These are phyloP conservation scores for Anethum foeniculum DNA, from an alignment of 140 eudicot genomes.

Conservation along the genomic window DNA sequence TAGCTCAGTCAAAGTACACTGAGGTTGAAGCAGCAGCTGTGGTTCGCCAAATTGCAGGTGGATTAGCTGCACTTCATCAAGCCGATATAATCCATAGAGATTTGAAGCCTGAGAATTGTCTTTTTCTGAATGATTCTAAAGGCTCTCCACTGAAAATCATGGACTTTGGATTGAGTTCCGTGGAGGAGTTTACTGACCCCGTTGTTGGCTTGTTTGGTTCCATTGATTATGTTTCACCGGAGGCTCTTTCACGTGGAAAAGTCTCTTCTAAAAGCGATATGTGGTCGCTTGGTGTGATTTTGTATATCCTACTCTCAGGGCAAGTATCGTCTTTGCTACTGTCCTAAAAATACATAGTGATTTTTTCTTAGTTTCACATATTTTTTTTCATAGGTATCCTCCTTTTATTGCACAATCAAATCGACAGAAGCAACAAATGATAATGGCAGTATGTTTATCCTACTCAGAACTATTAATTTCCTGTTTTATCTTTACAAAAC, in stretches of 20 bases:
- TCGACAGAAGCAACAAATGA: slow-evolving; percentile 83
- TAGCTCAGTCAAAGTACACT: slow-evolving; percentile 52
- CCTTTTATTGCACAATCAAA: slow-evolving; percentile 75
- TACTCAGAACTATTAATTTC: background rate
- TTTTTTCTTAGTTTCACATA: background rate
- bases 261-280: slow-evolving; percentile 63
- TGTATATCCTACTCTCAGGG: slow-evolving; percentile 85
- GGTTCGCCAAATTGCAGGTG: slow-evolving; percentile 58
- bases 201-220: slow-evolving; percentile 81
- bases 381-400: slow-evolving; percentile 46
- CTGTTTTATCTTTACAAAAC: background rate
- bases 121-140: slow-evolving; percentile 46
- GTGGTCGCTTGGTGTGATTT: slow-evolving; percentile 81
- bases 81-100: slow-evolving; percentile 70
- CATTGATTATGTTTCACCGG: slow-evolving; percentile 83
- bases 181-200: slow-evolving; percentile 83
- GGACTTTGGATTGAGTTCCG: slow-evolving; percentile 84
- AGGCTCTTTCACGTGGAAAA: slow-evolving; percentile 53
- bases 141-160: slow-evolving; percentile 64
- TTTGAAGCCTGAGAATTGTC: slow-evolving; percentile 82
- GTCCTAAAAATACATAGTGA: background rate
- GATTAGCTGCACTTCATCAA: slow-evolving; percentile 56
- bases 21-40: slow-evolving; percentile 80
- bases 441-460: slow-evolving; percentile 40
- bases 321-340: slow-evolving; percentile 5